Base-by-base conservation (phyloP, 345 rosid genomes). In the Rubroshorea leprosula region DNA sequence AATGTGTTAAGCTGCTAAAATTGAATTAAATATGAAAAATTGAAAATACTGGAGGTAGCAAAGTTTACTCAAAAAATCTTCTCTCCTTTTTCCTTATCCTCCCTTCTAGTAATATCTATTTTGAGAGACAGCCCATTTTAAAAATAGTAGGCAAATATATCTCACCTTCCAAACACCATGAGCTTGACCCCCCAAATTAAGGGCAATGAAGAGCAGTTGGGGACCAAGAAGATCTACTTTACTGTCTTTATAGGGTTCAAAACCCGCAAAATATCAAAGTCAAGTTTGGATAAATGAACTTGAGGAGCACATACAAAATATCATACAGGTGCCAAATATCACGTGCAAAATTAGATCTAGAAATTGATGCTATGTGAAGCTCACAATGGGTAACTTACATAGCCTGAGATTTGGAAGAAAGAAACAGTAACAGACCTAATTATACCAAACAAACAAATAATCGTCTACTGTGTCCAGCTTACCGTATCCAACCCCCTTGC, bases 161-260 rank as follows among this genome's bases (percentile, higher is more conserved):
- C 68, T 81, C 35, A 87, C 99, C 95, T 94, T 94, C 99, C 99
- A 94, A 72, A 94, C 69, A 65, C 99, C 99, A 70, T 90, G 80
- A 48, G 85, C 90, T 69, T 90, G 64, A 39, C 96, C 99, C 22
- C 94, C 97, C 72, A 90, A 72, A 71, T 94, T 94, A 61, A 94
- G 89, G 68, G 97, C 95, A 58, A 94, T 80, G 75, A 82, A 94
- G 51, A 94, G 79, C 62, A 94, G 72, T 76, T 90, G 90, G 1
- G 99, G 99, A 62, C 72, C 89, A 47, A 82, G 81, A 72, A 90
- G 86, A 51, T 94, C 99, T 49, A 94, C 97, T 75, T 74, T 90
- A 67, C 72, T 81, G 68, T 90, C 97, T 78, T 87, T 94, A 76
- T 83, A 94, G 18, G 99, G 99, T 77, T 94, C 97, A 75, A 94